These are phyloP conservation scores for Oligophagozyma castellii DNA, from an alignment of 1,139 yeast species.

Conservation along the genomic window DNA sequence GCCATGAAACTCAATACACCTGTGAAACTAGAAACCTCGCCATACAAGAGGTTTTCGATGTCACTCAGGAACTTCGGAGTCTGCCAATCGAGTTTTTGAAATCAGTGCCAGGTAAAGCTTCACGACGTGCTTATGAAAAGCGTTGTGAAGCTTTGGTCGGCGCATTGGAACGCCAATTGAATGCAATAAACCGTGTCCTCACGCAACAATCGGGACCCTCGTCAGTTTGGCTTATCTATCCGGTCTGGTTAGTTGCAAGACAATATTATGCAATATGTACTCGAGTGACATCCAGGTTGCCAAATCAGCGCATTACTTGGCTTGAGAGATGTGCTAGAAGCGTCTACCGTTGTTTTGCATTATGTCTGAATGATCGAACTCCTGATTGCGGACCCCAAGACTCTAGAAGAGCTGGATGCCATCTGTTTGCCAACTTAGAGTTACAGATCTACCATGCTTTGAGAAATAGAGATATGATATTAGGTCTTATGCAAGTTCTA, in stretches of 20 bases:
- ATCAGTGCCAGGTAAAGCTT: not conserved
- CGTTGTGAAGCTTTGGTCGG: not conserved
- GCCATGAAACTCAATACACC: not conserved
- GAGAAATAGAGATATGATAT: conserved; percentile 62
- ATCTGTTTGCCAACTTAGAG: conserved; percentile 59
- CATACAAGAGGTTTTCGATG: not conserved
- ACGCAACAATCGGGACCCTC: conserved; percentile 36
- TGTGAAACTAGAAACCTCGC: not conserved
- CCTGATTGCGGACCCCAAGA: conserved; percentile 30
- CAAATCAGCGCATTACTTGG: conserved; percentile 15
- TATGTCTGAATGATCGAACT: conserved; percentile 62
- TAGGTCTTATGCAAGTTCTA: conserved; percentile 64
- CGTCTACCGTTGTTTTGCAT: conserved; percentile 60
- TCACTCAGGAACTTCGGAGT: not conserved
- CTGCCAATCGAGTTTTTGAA: not conserved
- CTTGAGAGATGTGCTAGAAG: conserved; percentile 45
- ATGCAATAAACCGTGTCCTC: conserved; percentile 43
- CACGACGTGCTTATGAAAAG: not conserved
- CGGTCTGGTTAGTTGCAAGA: conserved; percentile 40
- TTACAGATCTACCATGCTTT: conserved; percentile 60
- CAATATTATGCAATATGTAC: conserved; percentile 28
- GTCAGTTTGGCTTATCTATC: conserved; percentile 44
- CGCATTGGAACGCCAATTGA: conserved; percentile 17
- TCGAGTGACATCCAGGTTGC: not conserved
- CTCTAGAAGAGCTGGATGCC: conserved; percentile 55